These are phyloP conservation scores for Neoarthrinium moseri DNA, from an alignment of 2,329 filamentous ascomycete genomes.

Conservation along the genomic window DNA sequence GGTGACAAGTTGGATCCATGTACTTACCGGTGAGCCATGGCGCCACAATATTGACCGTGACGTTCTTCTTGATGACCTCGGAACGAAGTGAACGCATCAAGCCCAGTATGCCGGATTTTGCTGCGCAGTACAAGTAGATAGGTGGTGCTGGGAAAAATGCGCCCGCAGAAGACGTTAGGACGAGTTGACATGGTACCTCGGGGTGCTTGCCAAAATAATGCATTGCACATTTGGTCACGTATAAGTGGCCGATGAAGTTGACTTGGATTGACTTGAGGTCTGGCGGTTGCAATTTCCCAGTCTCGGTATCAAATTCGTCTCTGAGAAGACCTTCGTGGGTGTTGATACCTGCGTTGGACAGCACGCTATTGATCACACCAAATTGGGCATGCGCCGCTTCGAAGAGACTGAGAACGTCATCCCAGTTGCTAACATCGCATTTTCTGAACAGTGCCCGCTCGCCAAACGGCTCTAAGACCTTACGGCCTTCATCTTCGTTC, in stretches of 20 bases:
- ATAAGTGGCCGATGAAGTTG: background rate
- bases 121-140: background rate
- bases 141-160: background rate
- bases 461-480: background rate
- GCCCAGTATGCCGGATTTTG: background rate
- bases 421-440: background rate
- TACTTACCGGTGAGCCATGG: background rate
- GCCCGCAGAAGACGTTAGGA: background rate
- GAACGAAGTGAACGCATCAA: background rate
- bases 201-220: slow-evolving; percentile 3
- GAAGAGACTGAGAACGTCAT: background rate
- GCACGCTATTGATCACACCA: background rate
- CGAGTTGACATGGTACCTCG: background rate
- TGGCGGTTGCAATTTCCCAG: background rate
- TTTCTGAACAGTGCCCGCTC: slow-evolving; percentile 1
- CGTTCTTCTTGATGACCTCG: background rate
- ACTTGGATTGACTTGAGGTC: background rate
- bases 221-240: background rate
- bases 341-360: slow-evolving; percentile 2
- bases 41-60: background rate
- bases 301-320: background rate
- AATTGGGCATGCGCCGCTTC: background rate
- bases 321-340: background rate
- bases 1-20: too few relatives aligned
- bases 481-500: background rate